phyloP scores from a whole-genome alignment of 768 basidiomycete genomes.

The Lactarius sp. region DNA sequence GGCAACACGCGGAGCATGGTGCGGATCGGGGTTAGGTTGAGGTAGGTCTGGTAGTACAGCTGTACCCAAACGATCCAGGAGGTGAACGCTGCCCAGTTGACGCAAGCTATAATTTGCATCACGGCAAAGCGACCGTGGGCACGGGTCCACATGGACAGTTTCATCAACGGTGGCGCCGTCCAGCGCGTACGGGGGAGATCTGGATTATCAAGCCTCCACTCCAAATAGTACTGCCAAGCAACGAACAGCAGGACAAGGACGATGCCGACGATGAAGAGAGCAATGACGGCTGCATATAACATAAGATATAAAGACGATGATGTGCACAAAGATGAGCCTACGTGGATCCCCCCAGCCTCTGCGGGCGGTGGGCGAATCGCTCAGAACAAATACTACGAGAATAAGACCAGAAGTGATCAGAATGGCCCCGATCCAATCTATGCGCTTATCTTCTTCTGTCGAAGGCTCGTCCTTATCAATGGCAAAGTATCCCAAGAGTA shows the following conservation, averaged over 20 bases:
- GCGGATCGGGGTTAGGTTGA: constrained; percentile 46
- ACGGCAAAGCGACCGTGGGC: constrained; percentile 57
- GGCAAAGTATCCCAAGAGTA: constrained; percentile 49
- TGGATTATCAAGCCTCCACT: constrained; percentile 31
- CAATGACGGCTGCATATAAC: constrained; percentile 59
- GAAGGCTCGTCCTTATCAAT: constrained; percentile 53
- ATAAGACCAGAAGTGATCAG: constrained; percentile 63
- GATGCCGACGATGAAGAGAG: constrained; percentile 57
- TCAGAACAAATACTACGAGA: constrained; percentile 67
- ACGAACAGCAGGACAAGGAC: constrained; percentile 53
- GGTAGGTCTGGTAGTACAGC: constrained; percentile 71
- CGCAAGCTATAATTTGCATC: constrained; percentile 57
- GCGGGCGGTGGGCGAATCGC: constrained; percentile 56
- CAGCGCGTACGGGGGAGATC: constrained; percentile 26
- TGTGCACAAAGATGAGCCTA: constrained; percentile 31
- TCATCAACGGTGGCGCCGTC: constrained; percentile 62
- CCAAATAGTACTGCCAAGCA: constrained; percentile 62
- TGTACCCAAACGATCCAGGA: constrained; percentile 53
- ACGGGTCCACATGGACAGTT: constrained; percentile 56
- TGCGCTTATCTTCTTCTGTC: constrained; percentile 35
- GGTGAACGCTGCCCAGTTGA: constrained; percentile 56
- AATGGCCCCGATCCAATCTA: constrained; percentile 76
- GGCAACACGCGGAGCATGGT: constrained; percentile 66
- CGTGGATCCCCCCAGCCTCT: constrained; percentile 57
- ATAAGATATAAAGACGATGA: not conserved